These are phyloP conservation scores for Alternaria infectoria DNA, from an alignment of 2,329 filamentous ascomycete genomes.

Conservation along the genomic window DNA sequence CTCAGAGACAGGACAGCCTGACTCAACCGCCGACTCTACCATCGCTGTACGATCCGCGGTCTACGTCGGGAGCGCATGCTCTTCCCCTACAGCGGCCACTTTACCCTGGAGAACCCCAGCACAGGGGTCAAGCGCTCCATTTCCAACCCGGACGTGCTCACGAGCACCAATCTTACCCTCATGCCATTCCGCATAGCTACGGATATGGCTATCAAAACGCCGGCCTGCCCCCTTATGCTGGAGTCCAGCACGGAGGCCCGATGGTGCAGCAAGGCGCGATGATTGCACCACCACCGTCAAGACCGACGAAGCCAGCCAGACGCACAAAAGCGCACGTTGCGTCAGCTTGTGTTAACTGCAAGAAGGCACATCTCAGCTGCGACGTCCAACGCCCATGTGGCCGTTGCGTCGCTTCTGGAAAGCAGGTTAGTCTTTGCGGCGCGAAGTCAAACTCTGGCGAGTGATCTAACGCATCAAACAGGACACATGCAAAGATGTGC, in stretches of 20 bases:
- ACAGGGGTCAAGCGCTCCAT: conserved; percentile 28
- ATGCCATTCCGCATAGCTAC: conserved; percentile 35
- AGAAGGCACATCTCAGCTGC: conserved; percentile 76
- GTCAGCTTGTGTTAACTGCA: conserved; percentile 85
- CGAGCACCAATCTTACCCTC: conserved; percentile 35
- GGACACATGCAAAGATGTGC: conserved; percentile 80
- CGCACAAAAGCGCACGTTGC: conserved; percentile 79
- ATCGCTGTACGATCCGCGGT: conserved; percentile 33
- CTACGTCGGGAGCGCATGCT: conserved; percentile 24
- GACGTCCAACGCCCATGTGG: conserved; percentile 77
- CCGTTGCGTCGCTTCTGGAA: conserved; percentile 77
- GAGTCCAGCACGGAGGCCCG: conserved; percentile 34
- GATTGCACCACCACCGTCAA: conserved; percentile 38
- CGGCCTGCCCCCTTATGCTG: conserved; percentile 33
- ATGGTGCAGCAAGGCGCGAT: conserved; percentile 43
- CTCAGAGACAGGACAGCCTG: conserved; percentile 33
- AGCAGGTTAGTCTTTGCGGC: conserved; percentile 57
- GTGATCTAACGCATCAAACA: conserved; percentile 46
- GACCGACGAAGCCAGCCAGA: conserved; percentile 44
- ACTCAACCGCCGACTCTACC: conserved; percentile 35
- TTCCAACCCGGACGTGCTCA: conserved; percentile 35
- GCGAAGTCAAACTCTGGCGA: background rate
- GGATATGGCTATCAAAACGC: conserved; percentile 37
- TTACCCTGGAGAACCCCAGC: conserved; percentile 40
- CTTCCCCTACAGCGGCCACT: conserved; percentile 34